phyloP scores from a whole-genome alignment of 495 filamentous ascomycete species.

The Hypoxylon cercidicola region DNA sequence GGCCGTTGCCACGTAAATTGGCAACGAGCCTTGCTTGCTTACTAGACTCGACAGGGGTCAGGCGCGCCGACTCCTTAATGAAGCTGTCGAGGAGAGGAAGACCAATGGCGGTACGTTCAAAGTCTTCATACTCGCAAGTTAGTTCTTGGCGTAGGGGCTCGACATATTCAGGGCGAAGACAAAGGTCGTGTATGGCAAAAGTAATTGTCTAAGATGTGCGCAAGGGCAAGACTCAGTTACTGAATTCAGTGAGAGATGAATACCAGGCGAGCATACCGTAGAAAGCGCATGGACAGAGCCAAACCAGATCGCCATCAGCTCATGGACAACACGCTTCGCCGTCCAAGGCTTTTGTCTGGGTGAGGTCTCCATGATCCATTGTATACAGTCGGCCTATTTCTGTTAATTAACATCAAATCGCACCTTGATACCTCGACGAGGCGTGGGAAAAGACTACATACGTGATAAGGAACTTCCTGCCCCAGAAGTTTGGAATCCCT shows the following conservation, averaged over 20 bases:
- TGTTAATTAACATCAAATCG: too few species aligned
- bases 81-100: constrained; percentile 51
- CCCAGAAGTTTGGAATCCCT: constrained; percentile 12
- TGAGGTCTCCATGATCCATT: constrained; percentile 49
- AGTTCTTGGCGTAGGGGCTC: constrained; percentile 34
- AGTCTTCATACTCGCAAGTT: neutral
- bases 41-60: constrained; percentile 46
- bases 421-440: neutral
- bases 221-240: constrained; percentile 9
- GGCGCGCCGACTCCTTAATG: constrained; percentile 50
- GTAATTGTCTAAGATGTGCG: constrained; percentile 35
- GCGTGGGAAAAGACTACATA: constrained; percentile 20
- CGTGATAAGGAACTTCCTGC: constrained; percentile 31
- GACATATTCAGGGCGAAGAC: constrained; percentile 45
- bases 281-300: constrained; percentile 37
- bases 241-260: constrained; percentile 12
- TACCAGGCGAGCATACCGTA: constrained; percentile 21
- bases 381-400: constrained; percentile 45
- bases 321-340: constrained; percentile 33
- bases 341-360: constrained; percentile 22
- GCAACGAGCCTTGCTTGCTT: too few species aligned
- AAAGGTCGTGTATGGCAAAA: constrained; percentile 48
- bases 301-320: constrained; percentile 48
- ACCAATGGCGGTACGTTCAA: constrained; percentile 12
- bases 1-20: too few species aligned